A percentile compares a stretch with the other conserved stretches of the same genome.
Evolutionary conservation across 495 filamentous ascomycete genomes (phyloP).

Genomic region (Penicillium goetzii): DNA sequence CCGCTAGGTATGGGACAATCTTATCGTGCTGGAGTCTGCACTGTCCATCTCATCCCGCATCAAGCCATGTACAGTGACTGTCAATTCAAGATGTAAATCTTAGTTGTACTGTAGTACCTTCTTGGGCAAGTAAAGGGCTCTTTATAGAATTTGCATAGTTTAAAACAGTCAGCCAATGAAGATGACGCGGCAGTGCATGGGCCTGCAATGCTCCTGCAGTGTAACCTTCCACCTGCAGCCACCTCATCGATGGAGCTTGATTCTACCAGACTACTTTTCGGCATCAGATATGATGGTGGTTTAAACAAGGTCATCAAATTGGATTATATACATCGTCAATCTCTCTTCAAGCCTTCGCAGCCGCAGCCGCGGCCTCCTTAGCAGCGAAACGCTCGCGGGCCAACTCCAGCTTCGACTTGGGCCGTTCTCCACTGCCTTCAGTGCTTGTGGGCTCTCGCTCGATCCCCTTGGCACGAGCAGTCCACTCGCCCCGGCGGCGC

Average conservation of each 20-base stretch:
- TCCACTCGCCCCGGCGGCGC: constrained; percentile 69
- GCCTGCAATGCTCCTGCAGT: not conserved
- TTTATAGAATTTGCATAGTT: too few relatives aligned
- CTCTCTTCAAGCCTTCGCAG: constrained; percentile 7
- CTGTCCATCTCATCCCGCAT: not conserved
- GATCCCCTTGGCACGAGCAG: constrained; percentile 62
- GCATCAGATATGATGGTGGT: not conserved
- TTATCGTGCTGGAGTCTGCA: constrained; percentile 2
- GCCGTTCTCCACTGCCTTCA: constrained; percentile 34
- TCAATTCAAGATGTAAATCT: too few relatives aligned
- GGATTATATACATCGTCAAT: constrained; percentile 7
- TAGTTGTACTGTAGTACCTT: too few relatives aligned
- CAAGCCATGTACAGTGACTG: too few relatives aligned
- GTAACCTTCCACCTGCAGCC: not conserved
- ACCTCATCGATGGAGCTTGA: not conserved
- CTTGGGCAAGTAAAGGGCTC: too few relatives aligned
- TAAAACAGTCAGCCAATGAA: not conserved
- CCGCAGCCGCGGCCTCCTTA: constrained; percentile 26
- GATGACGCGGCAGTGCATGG: not conserved
- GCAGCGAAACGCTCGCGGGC: constrained; percentile 51
- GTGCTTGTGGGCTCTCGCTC: constrained; percentile 26
- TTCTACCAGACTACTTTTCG: not conserved
- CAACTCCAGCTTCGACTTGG: constrained; percentile 53
- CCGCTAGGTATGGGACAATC: constrained; percentile 10
- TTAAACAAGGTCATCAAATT: constrained; percentile 21